Conservation (phyloP, 2,329 filamentous ascomycete genomes). For the Thermomyces lanuginosus region DNA sequence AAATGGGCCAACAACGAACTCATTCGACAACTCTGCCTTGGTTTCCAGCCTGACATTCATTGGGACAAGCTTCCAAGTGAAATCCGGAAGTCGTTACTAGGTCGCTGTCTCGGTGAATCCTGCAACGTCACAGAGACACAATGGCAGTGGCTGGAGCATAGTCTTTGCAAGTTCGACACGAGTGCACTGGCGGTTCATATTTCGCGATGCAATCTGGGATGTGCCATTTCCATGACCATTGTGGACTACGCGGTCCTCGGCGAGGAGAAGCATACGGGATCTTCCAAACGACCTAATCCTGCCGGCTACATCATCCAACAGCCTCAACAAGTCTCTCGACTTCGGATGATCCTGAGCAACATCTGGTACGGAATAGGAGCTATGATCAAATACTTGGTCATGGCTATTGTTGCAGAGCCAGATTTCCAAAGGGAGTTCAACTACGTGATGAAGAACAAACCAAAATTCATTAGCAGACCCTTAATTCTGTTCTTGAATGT, state of each 20-base stretch:
- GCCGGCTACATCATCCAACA: conserved; percentile 14
- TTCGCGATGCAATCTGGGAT: conserved; percentile 34
- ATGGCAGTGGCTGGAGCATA: conserved; percentile 29
- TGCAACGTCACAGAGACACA: conserved; percentile 25
- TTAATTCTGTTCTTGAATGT: conserved; percentile 27
- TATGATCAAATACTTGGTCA: conserved; percentile 33
- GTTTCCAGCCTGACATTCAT: conserved; percentile 33
- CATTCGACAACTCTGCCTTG: conserved; percentile 32
- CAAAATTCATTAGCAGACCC: conserved; percentile 20
- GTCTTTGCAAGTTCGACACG: conserved; percentile 22
- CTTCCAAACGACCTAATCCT: conserved; percentile 13
- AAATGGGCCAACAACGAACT: conserved; percentile 30
- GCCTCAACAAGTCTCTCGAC: conserved; percentile 10
- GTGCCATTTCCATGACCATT: conserved; percentile 20
- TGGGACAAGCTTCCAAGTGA: conserved; percentile 36
- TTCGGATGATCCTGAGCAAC: conserved; percentile 22
- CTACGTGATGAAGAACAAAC: conserved; percentile 25
- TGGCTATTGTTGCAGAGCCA: conserved; percentile 36
- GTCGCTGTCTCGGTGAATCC: conserved; percentile 30
- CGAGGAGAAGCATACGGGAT: conserved; percentile 11
- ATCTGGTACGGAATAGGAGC: conserved; percentile 29
- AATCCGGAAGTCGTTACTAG: conserved; percentile 31
- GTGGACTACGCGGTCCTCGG: conserved; percentile 17
- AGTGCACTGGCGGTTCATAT: conserved; percentile 28
- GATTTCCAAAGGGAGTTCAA: conserved; percentile 37